phyloP scores from a whole-genome alignment of 306 rosid species.

The Corylus avellana region DNA sequence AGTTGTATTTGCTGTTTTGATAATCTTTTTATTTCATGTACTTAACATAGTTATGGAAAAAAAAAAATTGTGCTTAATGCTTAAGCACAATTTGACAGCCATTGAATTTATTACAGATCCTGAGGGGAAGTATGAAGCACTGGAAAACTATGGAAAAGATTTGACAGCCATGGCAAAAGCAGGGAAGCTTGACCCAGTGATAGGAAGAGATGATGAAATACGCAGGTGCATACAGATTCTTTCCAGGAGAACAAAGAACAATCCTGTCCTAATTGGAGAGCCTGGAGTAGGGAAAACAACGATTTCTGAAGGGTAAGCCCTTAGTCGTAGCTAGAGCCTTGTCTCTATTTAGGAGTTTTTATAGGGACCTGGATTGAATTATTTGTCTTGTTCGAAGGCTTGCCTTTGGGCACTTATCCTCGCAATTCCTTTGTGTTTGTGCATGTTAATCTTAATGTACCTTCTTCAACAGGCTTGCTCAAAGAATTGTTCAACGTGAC shows the following conservation, averaged over 20 bases:
- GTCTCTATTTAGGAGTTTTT: background rate
- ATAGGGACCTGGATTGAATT: slow-evolving; percentile 5
- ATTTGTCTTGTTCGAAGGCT: background rate
- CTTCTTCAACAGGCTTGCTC: slow-evolving; percentile 80
- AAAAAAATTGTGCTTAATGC: background rate
- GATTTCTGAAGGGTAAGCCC: slow-evolving; percentile 91
- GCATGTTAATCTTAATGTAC: slow-evolving; percentile 8
- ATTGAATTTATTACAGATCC: slow-evolving; percentile 69
- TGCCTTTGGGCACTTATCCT: slow-evolving; percentile 7
- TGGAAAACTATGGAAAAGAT: slow-evolving; percentile 97
- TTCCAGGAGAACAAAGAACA: slow-evolving; percentile 97
- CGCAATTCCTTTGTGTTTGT: slow-evolving; percentile 2
- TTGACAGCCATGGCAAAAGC: slow-evolving; percentile 92
- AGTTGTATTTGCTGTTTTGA: no score
- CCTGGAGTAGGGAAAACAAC: slow-evolving; percentile 99
- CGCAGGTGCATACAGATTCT: slow-evolving; percentile 99
- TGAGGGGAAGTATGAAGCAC: slow-evolving; percentile 94
- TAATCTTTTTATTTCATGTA: background rate
- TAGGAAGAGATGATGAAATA: slow-evolving; percentile 99
- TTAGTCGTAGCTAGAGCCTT: slow-evolving; percentile 13
- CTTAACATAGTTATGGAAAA: background rate
- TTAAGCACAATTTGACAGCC: background rate
- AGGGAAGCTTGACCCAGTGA: slow-evolving; percentile 98
- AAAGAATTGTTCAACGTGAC: slow-evolving; percentile 95
- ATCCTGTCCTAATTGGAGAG: slow-evolving; percentile 97